Conservation (phyloP, 2,329 filamentous ascomycete species). For the Rutstroemia sp. region DNA sequence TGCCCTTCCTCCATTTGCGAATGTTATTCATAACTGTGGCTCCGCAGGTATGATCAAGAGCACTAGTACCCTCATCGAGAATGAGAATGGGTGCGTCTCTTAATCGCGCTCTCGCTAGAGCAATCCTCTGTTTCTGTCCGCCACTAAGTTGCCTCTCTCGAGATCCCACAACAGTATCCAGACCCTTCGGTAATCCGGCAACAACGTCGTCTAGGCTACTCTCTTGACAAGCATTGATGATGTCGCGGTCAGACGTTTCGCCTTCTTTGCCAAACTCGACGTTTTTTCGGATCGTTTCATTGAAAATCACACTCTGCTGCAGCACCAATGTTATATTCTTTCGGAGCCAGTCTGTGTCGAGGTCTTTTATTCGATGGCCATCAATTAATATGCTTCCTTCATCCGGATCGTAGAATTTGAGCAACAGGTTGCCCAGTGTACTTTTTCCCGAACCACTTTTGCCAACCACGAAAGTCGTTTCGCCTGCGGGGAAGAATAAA, state of each 20-base stretch:
- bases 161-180: constrained; percentile 64
- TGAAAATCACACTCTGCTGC: constrained; percentile 74
- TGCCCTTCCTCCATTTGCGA: constrained; percentile 66
- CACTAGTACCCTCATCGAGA: constrained; percentile 83
- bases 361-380: constrained; percentile 47
- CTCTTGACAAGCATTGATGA: constrained; percentile 56
- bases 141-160: constrained; percentile 71
- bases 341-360: constrained; percentile 67
- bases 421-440: constrained; percentile 72
- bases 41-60: constrained; percentile 68
- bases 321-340: constrained; percentile 74
- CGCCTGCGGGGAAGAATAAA: constrained; percentile 64
- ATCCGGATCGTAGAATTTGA: constrained; percentile 65
- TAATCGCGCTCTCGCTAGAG: constrained; percentile 70
- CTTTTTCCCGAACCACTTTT: constrained; percentile 89
- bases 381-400: constrained; percentile 65
- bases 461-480: constrained; percentile 76
- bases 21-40: constrained; percentile 66
- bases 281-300: constrained; percentile 71
- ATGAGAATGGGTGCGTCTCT: constrained; percentile 75
- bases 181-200: constrained; percentile 55
- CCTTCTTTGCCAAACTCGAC: constrained; percentile 61
- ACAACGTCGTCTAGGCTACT: constrained; percentile 65
- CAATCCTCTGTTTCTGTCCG: constrained; percentile 76
- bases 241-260: constrained; percentile 45